phyloP scores from a whole-genome alignment of 768 basidiomycete genomes.

The Megacollybia marginata region DNA sequence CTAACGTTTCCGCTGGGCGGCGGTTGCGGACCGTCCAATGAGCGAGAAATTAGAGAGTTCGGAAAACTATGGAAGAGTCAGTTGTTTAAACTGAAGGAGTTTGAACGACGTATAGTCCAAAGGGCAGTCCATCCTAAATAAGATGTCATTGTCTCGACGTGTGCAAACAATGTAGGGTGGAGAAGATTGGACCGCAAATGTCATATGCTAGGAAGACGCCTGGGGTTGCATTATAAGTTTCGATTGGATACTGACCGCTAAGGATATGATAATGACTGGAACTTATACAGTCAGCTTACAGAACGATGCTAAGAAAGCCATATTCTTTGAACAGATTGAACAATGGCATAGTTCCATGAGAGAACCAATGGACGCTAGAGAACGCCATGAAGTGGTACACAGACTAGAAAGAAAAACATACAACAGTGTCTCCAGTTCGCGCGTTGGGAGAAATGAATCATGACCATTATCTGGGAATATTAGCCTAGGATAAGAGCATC shows the following conservation, averaged over 20 bases:
- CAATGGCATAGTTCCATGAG: slow-evolving; percentile 89
- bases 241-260: slow-evolving; percentile 33
- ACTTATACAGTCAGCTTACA: slow-evolving; percentile 31
- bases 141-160: slow-evolving; percentile 53
- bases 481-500: not conserved
- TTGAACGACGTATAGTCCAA: slow-evolving; percentile 59
- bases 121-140: slow-evolving; percentile 61
- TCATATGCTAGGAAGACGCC: slow-evolving; percentile 76
- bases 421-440: slow-evolving; percentile 90
- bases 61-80: slow-evolving; percentile 48
- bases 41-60: slow-evolving; percentile 54
- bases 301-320: not conserved
- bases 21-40: slow-evolving; percentile 80
- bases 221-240: slow-evolving; percentile 7
- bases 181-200: slow-evolving; percentile 76
- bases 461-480: slow-evolving; percentile 45
- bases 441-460: slow-evolving; percentile 89
- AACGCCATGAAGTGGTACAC: too few species aligned
- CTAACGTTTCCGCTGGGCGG: slow-evolving; percentile 71
- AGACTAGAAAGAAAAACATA: slow-evolving; percentile 23
- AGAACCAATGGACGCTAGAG: slow-evolving; percentile 85
- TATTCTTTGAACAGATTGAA: slow-evolving; percentile 87
- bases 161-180: slow-evolving; percentile 60
- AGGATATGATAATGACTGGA: slow-evolving; percentile 86
- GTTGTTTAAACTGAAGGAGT: not conserved